These are phyloP conservation scores for Monilinia aucupariae DNA, from an alignment of 2,329 filamentous ascomycete genomes.

Conservation along the genomic window DNA sequence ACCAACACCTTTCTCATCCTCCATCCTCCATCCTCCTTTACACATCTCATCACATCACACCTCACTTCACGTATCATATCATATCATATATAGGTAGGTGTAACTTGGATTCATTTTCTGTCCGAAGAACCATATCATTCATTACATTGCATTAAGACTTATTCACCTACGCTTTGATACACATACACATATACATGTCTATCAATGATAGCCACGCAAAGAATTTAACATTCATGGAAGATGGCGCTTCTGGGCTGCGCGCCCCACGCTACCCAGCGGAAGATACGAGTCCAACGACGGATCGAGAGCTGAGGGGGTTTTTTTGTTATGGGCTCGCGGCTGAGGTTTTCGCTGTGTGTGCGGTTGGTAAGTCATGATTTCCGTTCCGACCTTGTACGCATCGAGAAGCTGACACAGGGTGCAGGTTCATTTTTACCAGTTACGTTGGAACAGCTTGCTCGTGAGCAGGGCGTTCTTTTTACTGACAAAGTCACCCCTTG, in stretches of 20 bases:
- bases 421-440: conserved; percentile 87
- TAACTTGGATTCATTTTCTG: background rate
- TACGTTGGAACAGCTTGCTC: conserved; percentile 84
- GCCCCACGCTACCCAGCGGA: conserved; percentile 66
- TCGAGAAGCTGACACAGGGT: conserved; percentile 35
- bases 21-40: background rate
- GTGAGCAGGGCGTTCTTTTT: conserved; percentile 83
- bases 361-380: conserved; percentile 54
- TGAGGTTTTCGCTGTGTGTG: conserved; percentile 93
- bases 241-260: conserved; percentile 19
- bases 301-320: conserved; percentile 83
- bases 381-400: background rate
- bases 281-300: conserved; percentile 77
- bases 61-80: background rate
- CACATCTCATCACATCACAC: background rate
- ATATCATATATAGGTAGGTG: too few species aligned
- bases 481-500: conserved; percentile 73
- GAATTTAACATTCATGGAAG: conserved; percentile 21
- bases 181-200: too few species aligned
- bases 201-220: background rate
- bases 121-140: background rate
- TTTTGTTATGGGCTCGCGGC: conserved; percentile 94
- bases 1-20: background rate
- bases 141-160: too few species aligned
- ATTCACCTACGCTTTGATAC: too few species aligned